A percentile compares a stretch with the other conserved stretches of the same genome.
Evolutionary conservation across 192 early-diverging fungal genomes (phyloP).

Genomic region (Coemansia sp.): DNA sequence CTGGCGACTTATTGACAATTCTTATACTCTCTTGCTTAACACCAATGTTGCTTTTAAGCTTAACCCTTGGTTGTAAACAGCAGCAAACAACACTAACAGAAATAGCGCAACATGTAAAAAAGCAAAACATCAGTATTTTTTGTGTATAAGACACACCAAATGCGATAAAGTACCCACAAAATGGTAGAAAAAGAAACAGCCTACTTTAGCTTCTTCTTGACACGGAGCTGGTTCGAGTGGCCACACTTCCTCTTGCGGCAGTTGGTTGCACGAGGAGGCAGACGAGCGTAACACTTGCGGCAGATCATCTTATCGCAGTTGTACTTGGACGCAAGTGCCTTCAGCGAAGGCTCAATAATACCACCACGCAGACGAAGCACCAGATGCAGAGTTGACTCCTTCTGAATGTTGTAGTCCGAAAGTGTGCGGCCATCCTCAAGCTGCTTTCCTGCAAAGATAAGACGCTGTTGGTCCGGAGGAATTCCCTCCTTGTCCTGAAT

Average conservation of each 20-base stretch:
- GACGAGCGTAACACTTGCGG: slow-evolving; percentile 99
- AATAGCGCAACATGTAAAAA: too few species aligned
- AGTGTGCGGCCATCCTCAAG: slow-evolving; percentile 98
- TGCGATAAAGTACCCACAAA: slow-evolving; percentile 7
- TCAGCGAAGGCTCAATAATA: slow-evolving; percentile 98
- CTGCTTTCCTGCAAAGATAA: slow-evolving; percentile 99
- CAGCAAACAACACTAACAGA: too few species aligned
- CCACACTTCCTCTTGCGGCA: slow-evolving; percentile 99
- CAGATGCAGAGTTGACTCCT: slow-evolving; percentile 97
- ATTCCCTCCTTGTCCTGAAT: slow-evolving; percentile 99
- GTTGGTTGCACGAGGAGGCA: slow-evolving; percentile 99
- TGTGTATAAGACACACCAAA: slow-evolving; percentile 13
- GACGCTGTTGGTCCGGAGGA: slow-evolving; percentile 98
- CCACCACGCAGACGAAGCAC: slow-evolving; percentile 95
- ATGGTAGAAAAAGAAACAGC: slow-evolving; percentile 16
- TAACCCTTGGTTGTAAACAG: too few species aligned
- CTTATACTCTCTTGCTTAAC: too few species aligned
- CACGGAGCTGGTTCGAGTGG: slow-evolving; percentile 97
- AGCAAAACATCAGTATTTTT: not conserved
- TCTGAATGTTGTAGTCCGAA: slow-evolving; percentile 99
- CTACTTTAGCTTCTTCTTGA: slow-evolving; percentile 99
- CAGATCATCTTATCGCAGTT: slow-evolving; percentile 99
- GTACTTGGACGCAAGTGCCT: slow-evolving; percentile 98
- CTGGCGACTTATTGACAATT: not conserved
- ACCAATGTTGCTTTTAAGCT: too few species aligned